These are phyloP conservation scores for Trichosanthes truncata DNA, from an alignment of 306 rosid genomes.

Conservation along the genomic window DNA sequence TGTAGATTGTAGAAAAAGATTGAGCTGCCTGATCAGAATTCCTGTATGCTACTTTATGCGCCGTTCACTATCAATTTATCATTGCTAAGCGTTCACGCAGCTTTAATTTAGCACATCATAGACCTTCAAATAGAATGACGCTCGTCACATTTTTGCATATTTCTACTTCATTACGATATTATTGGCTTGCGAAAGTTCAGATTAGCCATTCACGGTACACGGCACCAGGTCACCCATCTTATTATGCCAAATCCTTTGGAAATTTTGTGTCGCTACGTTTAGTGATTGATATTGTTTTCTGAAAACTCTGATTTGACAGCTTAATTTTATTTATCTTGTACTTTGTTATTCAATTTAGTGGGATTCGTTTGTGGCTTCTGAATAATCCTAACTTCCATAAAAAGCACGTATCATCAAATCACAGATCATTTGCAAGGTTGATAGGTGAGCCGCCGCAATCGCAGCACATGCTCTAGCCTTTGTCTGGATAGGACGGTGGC, in stretches of 20 bases:
- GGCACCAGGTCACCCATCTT: background rate
- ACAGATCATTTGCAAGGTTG: background rate
- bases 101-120: background rate
- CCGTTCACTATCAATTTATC: background rate
- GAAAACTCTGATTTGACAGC: background rate
- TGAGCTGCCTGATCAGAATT: background rate
- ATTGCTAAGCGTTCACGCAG: background rate
- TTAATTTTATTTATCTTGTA: background rate
- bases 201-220: background rate
- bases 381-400: background rate
- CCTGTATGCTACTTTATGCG: slow-evolving; percentile 1
- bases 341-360: background rate
- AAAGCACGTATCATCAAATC: background rate
- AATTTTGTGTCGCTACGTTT: background rate
- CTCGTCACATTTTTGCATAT: background rate
- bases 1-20: background rate
- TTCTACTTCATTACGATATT: background rate
- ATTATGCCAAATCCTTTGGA: background rate
- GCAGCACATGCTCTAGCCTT: background rate
- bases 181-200: background rate
- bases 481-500: background rate
- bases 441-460: slow-evolving; percentile 1
- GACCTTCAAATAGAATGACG: background rate
- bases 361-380: slow-evolving; percentile 2
- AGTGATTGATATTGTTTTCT: background rate